Evolutionary conservation across 140 eudicot genomes (phyloP).

Genomic region (Erigeron philadelphicus): DNA sequence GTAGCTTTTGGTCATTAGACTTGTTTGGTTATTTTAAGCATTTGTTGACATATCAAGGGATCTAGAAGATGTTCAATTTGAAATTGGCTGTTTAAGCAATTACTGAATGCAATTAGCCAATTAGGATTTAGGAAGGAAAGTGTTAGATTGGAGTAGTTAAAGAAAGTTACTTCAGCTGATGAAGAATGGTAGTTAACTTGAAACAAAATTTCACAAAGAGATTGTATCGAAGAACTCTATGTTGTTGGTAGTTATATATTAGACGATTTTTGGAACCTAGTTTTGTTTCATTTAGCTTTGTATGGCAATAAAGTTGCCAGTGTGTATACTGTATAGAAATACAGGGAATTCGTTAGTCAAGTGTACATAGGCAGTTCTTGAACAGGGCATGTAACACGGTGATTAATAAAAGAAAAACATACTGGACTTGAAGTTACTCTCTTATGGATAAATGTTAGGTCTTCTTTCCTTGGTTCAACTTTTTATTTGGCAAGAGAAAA

Average conservation of each 20-base stretch:
- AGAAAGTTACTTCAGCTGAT: not conserved
- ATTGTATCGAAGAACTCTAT: not conserved
- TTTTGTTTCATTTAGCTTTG: slow-evolving; percentile 11
- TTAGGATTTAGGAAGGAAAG: not conserved
- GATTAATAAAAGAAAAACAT: not conserved
- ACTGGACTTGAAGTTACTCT: slow-evolving; percentile 10
- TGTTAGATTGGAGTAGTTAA: no score
- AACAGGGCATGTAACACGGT: slow-evolving; percentile 5
- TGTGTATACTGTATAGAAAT: not conserved
- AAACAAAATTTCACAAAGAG: not conserved
- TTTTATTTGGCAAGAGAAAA: slow-evolving; percentile 19
- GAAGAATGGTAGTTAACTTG: not conserved
- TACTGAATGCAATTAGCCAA: not conserved
- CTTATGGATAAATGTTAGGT: not conserved
- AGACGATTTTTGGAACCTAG: slow-evolving; percentile 13
- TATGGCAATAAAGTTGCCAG: not conserved
- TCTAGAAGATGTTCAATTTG: no score
- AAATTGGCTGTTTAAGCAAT: not conserved
- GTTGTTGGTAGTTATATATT: slow-evolving; percentile 1
- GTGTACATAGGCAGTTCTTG: slow-evolving; percentile 2
- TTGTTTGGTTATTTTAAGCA: not conserved
- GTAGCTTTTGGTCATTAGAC: not conserved
- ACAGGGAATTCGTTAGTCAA: slow-evolving; percentile 1
- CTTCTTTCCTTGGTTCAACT: not conserved
- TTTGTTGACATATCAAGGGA: not conserved